phyloP scores from a whole-genome alignment of 2,329 filamentous ascomycete species.

The Trichoderma polysporum region DNA sequence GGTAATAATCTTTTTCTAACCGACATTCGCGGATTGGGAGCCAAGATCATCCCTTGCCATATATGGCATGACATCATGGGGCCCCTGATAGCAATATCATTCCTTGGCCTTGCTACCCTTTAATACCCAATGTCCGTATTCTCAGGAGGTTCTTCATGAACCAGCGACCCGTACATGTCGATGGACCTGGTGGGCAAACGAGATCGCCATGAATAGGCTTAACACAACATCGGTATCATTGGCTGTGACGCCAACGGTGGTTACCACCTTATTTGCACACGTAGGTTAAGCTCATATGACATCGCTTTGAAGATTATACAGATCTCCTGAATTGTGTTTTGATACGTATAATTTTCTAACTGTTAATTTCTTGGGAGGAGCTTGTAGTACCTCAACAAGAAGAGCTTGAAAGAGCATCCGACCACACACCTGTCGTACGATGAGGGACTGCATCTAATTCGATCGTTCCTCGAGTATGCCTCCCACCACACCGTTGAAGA shows the following conservation, averaged over 20 bases:
- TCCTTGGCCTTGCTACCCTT: not conserved
- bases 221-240: slow-evolving; percentile 80
- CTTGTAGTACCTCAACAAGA: slow-evolving; percentile 75
- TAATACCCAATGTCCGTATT: not conserved
- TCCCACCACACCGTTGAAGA: slow-evolving; percentile 92
- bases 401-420: slow-evolving; percentile 72
- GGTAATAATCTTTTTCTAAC: not conserved
- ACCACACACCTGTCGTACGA: slow-evolving; percentile 93
- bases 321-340: not conserved
- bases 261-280: slow-evolving; percentile 84
- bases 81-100: slow-evolving; percentile 18
- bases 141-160: not conserved
- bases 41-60: slow-evolving; percentile 5
- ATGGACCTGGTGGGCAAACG: not conserved
- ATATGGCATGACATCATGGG: slow-evolving; percentile 24
- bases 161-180: not conserved
- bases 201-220: slow-evolving; percentile 50
- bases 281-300: slow-evolving; percentile 48
- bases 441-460: slow-evolving; percentile 83
- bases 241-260: slow-evolving; percentile 82
- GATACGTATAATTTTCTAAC: not conserved
- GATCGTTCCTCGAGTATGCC: slow-evolving; percentile 79
- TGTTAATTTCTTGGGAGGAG: not conserved
- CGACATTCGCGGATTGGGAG: slow-evolving; percentile 4
- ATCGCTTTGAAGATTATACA: not conserved